These are phyloP conservation scores for Skeletonema grethae DNA, from an alignment of 108 stramenopile species.

Conservation along the genomic window DNA sequence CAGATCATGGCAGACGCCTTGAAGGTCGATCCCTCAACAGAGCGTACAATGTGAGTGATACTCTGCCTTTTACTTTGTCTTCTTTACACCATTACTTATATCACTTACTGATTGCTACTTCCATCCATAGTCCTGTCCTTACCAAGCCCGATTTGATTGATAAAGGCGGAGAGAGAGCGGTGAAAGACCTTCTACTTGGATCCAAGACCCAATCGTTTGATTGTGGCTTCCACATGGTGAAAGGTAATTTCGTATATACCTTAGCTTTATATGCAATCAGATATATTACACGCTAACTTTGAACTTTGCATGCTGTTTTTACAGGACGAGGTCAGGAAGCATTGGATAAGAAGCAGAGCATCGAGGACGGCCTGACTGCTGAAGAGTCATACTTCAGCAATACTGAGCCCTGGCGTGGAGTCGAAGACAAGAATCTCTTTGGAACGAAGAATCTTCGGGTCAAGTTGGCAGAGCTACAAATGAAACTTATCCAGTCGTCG, in stretches of 20 bases:
- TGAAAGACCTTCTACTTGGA: conserved; percentile 55
- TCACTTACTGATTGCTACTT: not conserved
- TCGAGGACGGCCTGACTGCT: conserved; percentile 43
- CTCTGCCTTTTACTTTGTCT: too few relatives aligned
- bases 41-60: conserved; percentile 60
- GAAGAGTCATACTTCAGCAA: conserved; percentile 59
- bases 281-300: not conserved
- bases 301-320: not conserved
- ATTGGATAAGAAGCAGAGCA: conserved; percentile 42
- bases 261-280: not conserved
- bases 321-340: conserved; percentile 64
- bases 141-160: conserved; percentile 93
- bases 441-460: conserved; percentile 55
- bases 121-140: conserved; percentile 65
- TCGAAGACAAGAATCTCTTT: conserved; percentile 46
- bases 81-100: not conserved
- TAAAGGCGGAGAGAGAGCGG: conserved; percentile 56
- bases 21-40: conserved; percentile 63
- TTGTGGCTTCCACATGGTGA: conserved; percentile 67
- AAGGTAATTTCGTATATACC: conserved; percentile 31
- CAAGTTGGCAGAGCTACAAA: conserved; percentile 54
- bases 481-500: conserved; percentile 50
- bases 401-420: conserved; percentile 58
- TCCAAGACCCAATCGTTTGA: conserved; percentile 40
- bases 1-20: conserved; percentile 70